A percentile compares a stretch with the other conserved stretches of the same genome.
Evolutionary conservation across 2,329 filamentous ascomycete species (phyloP).

Genomic region (Nothophaeocryptopus gaeumannii): DNA sequence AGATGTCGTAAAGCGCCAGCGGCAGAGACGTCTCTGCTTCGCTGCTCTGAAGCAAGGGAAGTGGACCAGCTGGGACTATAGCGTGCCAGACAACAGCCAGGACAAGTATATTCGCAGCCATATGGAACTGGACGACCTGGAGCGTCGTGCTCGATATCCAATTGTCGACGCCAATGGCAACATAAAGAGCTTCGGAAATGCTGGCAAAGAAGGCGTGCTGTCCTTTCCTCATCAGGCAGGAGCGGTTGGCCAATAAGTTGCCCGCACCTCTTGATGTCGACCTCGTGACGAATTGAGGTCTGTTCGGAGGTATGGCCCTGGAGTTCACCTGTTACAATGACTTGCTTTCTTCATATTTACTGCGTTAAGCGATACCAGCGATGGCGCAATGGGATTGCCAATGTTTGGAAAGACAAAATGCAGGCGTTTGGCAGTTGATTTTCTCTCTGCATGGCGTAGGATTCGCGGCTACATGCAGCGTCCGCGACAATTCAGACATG

Average conservation of each 20-base stretch:
- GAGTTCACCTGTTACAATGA: no score
- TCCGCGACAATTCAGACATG: no score
- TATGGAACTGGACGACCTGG: slow-evolving; percentile 75
- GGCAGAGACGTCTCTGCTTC: slow-evolving; percentile 75
- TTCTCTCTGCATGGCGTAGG: no score
- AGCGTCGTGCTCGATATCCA: slow-evolving; percentile 72
- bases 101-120: slow-evolving; percentile 79
- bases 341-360: no score
- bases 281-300: neutral
- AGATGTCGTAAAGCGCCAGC: slow-evolving; percentile 73
- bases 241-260: slow-evolving; percentile 32
- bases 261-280: neutral
- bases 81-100: slow-evolving; percentile 64
- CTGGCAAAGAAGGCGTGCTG: slow-evolving; percentile 25
- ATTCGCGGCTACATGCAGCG: no score
- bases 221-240: slow-evolving; percentile 34
- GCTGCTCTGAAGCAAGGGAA: slow-evolving; percentile 71
- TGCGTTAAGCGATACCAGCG: neutral
- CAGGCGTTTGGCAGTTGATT: no score
- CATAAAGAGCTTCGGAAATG: slow-evolving; percentile 24
- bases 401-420: no score
- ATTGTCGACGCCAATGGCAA: slow-evolving; percentile 47
- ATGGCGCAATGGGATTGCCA: neutral
- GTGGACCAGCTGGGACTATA: slow-evolving; percentile 82
- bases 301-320: no score